A percentile compares a stretch with the other conserved stretches of the same genome.
These are phyloP conservation scores for Microascus cirrosus DNA, from an alignment of 2,329 filamentous ascomycete genomes.

Conservation along the genomic window DNA sequence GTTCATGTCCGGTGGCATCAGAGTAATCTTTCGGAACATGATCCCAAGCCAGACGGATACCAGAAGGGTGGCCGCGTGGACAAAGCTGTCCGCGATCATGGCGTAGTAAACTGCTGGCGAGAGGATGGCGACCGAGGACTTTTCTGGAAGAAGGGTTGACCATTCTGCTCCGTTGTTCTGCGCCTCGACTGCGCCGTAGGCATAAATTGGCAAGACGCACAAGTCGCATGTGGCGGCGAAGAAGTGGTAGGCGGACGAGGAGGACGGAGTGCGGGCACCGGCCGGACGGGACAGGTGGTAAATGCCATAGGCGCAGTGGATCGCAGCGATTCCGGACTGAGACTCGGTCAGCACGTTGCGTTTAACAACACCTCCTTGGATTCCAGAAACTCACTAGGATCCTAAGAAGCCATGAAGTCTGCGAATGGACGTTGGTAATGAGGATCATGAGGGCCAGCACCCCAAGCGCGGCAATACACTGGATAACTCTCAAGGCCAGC, in stretches of 20 bases:
- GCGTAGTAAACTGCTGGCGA: slow-evolving; percentile 58
- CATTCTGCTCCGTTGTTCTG: slow-evolving; percentile 40
- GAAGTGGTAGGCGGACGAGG: slow-evolving; percentile 78
- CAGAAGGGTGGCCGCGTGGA: slow-evolving; percentile 60
- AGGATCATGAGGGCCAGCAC: slow-evolving; percentile 68
- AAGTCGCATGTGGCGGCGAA: slow-evolving; percentile 69
- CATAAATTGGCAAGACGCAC: slow-evolving; percentile 41
- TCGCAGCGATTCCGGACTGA: slow-evolving; percentile 63
- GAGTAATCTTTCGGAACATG: slow-evolving; percentile 71
- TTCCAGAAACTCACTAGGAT: slow-evolving; percentile 51
- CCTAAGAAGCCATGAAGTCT: slow-evolving; percentile 64
- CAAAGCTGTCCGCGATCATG: slow-evolving; percentile 48
- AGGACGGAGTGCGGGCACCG: slow-evolving; percentile 61
- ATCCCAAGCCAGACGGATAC: slow-evolving; percentile 66
- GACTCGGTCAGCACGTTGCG: background rate
- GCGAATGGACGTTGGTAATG: slow-evolving; percentile 53
- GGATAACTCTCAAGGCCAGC: slow-evolving; percentile 53
- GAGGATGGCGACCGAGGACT: slow-evolving; percentile 46
- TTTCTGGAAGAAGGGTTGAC: slow-evolving; percentile 54
- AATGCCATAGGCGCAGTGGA: slow-evolving; percentile 66
- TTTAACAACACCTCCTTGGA: background rate
- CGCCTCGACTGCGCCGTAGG: slow-evolving; percentile 38
- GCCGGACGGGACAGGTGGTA: slow-evolving; percentile 68
- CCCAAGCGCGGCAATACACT: slow-evolving; percentile 59
- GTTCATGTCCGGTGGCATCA: slow-evolving; percentile 88